A percentile compares a stretch with the other conserved stretches of the same genome.
These are phyloP conservation scores for Udeniomyces megalosporus DNA, from an alignment of 768 basidiomycete genomes.

Conservation along the genomic window DNA sequence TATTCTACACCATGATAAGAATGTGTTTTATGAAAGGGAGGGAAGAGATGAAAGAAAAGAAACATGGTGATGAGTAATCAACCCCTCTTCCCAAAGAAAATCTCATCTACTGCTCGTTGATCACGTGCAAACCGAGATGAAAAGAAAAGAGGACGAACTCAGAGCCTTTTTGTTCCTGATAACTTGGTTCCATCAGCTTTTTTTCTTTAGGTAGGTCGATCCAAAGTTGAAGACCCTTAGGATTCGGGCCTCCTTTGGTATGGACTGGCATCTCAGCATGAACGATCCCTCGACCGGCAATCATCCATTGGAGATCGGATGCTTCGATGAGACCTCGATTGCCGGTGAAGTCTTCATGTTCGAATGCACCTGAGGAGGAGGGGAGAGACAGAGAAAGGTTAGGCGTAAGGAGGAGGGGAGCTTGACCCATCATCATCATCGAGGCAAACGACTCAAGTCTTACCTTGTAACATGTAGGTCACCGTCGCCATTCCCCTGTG, in stretches of 20 bases:
- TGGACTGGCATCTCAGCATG: slow-evolving; percentile 55
- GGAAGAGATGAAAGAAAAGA: not conserved
- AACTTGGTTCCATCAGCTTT: slow-evolving; percentile 50
- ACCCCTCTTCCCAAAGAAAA: too few relatives aligned
- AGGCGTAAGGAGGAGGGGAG: not conserved
- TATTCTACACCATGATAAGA: slow-evolving; percentile 36
- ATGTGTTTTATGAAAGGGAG: slow-evolving; percentile 7
- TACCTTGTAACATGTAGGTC: slow-evolving; percentile 73
- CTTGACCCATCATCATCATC: not conserved
- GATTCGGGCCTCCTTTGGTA: slow-evolving; percentile 47
- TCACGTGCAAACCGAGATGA: too few relatives aligned
- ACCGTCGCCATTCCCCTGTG: slow-evolving; percentile 48
- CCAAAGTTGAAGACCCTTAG: slow-evolving; percentile 43
- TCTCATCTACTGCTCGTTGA: too few relatives aligned
- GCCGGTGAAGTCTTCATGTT: slow-evolving; percentile 79
- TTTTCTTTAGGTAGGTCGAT: slow-evolving; percentile 35
- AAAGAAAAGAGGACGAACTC: slow-evolving; percentile 23
- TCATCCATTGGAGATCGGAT: slow-evolving; percentile 88
- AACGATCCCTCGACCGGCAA: slow-evolving; percentile 25
- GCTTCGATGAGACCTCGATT: slow-evolving; percentile 23
- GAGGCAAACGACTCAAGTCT: not conserved
- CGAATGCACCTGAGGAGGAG: slow-evolving; percentile 45
- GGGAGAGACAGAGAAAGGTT: too few relatives aligned
- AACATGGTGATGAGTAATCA: too few relatives aligned
- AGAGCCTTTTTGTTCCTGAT: slow-evolving; percentile 26